These are phyloP conservation scores for Taphrina betulina DNA, from an alignment of 1,139 yeast genomes.

Conservation along the genomic window DNA sequence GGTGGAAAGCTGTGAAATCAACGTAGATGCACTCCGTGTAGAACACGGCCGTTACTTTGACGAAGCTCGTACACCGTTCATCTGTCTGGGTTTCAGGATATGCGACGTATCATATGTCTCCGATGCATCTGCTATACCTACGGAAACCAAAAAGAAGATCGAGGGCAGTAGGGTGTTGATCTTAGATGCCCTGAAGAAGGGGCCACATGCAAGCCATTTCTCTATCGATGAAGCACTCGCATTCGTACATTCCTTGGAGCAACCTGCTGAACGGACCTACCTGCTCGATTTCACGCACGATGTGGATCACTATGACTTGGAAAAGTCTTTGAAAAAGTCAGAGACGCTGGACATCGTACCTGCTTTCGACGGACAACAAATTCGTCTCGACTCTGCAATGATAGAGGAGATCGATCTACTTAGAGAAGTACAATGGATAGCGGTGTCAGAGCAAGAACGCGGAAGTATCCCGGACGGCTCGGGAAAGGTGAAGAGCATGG, in stretches of 20 bases:
- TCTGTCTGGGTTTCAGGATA: constrained; percentile 34
- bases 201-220: constrained; percentile 35
- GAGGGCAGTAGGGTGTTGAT: constrained; percentile 34
- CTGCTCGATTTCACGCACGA: constrained; percentile 63
- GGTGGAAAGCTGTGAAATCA: constrained; percentile 28
- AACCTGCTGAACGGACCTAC: constrained; percentile 65
- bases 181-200: constrained; percentile 33
- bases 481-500: constrained; percentile 25
- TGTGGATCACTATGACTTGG: constrained; percentile 50
- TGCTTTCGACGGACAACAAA: constrained; percentile 37
- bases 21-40: constrained; percentile 33
- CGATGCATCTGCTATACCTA: constrained; percentile 33
- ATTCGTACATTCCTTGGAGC: constrained; percentile 47
- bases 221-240: constrained; percentile 34
- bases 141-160: constrained; percentile 22
- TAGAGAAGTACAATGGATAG: constrained; percentile 16
- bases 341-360: constrained; percentile 21
- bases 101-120: constrained; percentile 35
- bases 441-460: constrained; percentile 15
- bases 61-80: constrained; percentile 31
- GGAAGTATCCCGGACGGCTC: constrained; percentile 2
- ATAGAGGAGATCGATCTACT: constrained; percentile 17
- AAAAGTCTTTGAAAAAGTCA: constrained; percentile 14
- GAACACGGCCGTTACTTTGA: constrained; percentile 35
- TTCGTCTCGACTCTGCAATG: neutral